A percentile compares a stretch with the other conserved stretches of the same genome.
These are phyloP conservation scores for Cladophialophora exuberans DNA, from an alignment of 2,329 filamentous ascomycete species.

Conservation along the genomic window DNA sequence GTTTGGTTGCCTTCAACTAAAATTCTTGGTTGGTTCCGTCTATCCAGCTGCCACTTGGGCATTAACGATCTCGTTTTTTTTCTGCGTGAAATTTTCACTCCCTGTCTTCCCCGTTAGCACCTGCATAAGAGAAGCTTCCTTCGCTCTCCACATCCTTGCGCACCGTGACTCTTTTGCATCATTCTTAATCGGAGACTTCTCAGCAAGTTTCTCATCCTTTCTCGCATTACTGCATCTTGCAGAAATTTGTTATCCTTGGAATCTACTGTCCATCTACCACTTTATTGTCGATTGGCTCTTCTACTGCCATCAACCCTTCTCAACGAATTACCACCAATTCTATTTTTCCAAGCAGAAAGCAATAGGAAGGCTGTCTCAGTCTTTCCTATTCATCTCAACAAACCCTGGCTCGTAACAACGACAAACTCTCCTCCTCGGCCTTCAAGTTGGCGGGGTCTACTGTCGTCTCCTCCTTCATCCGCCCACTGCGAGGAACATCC, in stretches of 20 bases:
- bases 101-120: slow-evolving; percentile 4
- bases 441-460: slow-evolving; percentile 93
- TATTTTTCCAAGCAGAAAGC: background rate
- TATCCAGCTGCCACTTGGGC: background rate
- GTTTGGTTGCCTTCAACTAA: background rate
- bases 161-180: background rate
- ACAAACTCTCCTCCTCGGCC: slow-evolving; percentile 51
- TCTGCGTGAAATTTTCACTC: background rate
- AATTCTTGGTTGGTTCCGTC: background rate
- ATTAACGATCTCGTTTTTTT: background rate
- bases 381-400: slow-evolving; percentile 35
- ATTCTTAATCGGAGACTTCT: background rate
- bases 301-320: background rate
- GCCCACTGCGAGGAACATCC: slow-evolving; percentile 89
- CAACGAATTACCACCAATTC: background rate
- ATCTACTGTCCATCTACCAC: background rate
- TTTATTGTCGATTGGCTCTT: background rate
- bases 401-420: slow-evolving; percentile 48
- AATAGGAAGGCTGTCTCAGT: slow-evolving; percentile 34
- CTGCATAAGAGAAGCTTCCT: slow-evolving; percentile 4
- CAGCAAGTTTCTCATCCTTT: too few relatives aligned
- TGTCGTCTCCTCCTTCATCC: slow-evolving; percentile 72
- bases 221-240: background rate
- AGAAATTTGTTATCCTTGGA: background rate
- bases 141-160: slow-evolving; percentile 1